These are phyloP conservation scores for Arachnomyces sp. DNA, from an alignment of 2,329 filamentous ascomycete species.

Conservation along the genomic window DNA sequence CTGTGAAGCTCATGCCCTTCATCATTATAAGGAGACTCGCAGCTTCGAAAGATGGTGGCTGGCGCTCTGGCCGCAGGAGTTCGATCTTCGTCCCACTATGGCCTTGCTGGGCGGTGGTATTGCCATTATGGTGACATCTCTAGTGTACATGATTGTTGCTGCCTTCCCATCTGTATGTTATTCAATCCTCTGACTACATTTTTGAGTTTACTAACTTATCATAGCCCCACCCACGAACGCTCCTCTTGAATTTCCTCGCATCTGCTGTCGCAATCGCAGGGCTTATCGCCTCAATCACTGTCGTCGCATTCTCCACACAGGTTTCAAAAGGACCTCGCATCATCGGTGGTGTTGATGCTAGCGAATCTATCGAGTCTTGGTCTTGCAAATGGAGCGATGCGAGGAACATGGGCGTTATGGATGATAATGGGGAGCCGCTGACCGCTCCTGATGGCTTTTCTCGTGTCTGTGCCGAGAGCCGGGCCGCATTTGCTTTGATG, in stretches of 20 bases:
- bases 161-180: constrained; percentile 30
- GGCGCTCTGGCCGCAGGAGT: constrained; percentile 35
- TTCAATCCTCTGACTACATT: constrained; percentile 1
- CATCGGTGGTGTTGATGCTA: constrained; percentile 20
- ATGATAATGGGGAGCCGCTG: constrained; percentile 10
- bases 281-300: constrained; percentile 27
- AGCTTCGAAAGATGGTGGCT: constrained; percentile 26
- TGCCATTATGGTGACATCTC: constrained; percentile 26
- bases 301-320: constrained; percentile 27
- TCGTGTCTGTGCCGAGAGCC: constrained; percentile 30
- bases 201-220: constrained; percentile 1
- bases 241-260: constrained; percentile 26
- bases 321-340: constrained; percentile 16
- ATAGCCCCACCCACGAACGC: constrained; percentile 30
- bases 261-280: constrained; percentile 27
- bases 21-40: constrained; percentile 31
- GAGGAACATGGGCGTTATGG: constrained; percentile 6
- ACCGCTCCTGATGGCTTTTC: constrained; percentile 28
- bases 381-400: constrained; percentile 33
- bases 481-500: constrained; percentile 29
- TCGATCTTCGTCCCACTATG: constrained; percentile 34
- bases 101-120: constrained; percentile 29
- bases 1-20: constrained; percentile 32
- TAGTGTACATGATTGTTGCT: constrained; percentile 26
- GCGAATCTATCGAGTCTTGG: constrained; percentile 35